Evolutionary conservation across 352 stramenopile genomes (phyloP), one percentile per base, ranked within the genome.

Genomic region (Phytophthora fragariae): DNA sequence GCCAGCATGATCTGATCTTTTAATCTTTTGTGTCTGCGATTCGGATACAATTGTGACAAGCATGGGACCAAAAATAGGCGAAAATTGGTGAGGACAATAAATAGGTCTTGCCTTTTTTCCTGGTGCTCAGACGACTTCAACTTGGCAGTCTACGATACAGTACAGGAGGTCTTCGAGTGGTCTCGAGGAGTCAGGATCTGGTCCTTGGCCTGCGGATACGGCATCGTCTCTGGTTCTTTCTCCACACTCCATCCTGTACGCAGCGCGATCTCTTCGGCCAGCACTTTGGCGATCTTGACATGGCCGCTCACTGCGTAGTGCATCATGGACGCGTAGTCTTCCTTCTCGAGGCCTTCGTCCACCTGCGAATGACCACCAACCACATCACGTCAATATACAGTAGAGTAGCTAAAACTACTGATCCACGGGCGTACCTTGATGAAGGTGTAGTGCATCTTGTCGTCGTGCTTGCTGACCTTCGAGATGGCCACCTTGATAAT

Each of bases 401-500:
- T n/a, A n/a, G n/a, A n/a, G n/a, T n/a, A n/a, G n/a, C n/a, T n/a
- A n/a, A n/a, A n/a, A n/a, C n/a, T n/a, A n/a, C n/a, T n/a, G n/a
- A n/a, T n/a, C n/a, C n/a, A n/a, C n/a, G n/a, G n/a, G n/a, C n/a
- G n/a, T n/a, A n/a, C n/a, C 72, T 91, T 91, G 61, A 96, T 83
- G 55, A 91, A 90, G 7, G 86, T 84, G 71, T 92, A 96, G 77
- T 96, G 85, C 73, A 95, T 88, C 65, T 90, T 92, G 54, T 83
- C 70, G 72, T 96, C 90, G 70, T 92, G 84, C 57, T 91, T 90
- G 71, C 73, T 87, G 57, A 94, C 72, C 54, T 91, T 90, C 1
- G 86, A 92, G 59, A 94, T 94, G 29, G 90, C 90, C 29, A 96
- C 84, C 49, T 92, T 93, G 62, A 94, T 84, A 62, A 96, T 96